phyloP scores from a whole-genome alignment of 805 yeast species.

The Clavispora phyllophila region DNA sequence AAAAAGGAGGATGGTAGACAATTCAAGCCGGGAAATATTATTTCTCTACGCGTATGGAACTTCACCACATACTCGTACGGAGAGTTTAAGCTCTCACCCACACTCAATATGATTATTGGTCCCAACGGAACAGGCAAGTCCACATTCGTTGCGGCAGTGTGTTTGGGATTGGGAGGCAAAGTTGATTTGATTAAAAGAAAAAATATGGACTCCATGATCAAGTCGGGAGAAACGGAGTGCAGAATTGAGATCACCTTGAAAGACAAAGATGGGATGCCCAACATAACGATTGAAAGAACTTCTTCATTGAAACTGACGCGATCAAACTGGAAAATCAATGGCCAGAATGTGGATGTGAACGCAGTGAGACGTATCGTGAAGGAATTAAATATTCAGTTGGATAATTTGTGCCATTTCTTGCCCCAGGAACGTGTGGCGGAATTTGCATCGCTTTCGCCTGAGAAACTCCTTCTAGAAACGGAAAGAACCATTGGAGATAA shows the following conservation, averaged over 20 bases:
- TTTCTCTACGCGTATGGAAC: slow-evolving; percentile 49
- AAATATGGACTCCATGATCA: slow-evolving; percentile 64
- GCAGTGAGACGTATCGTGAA: slow-evolving; percentile 42
- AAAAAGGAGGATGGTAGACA: not conserved
- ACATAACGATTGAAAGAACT: slow-evolving; percentile 40
- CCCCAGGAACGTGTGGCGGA: slow-evolving; percentile 95
- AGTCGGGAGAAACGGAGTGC: slow-evolving; percentile 51
- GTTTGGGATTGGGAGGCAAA: slow-evolving; percentile 81
- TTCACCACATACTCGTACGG: slow-evolving; percentile 67
- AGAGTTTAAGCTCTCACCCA: slow-evolving; percentile 74
- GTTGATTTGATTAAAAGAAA: slow-evolving; percentile 68
- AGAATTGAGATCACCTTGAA: slow-evolving; percentile 49
- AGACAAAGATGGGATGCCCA: slow-evolving; percentile 28
- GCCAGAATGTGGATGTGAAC: slow-evolving; percentile 33
- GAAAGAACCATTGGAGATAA: slow-evolving; percentile 73
- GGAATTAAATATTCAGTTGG: slow-evolving; percentile 71
- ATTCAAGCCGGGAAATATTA: slow-evolving; percentile 42
- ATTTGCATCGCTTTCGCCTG: slow-evolving; percentile 78
- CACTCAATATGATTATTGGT: slow-evolving; percentile 86
- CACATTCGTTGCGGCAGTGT: slow-evolving; percentile 87
- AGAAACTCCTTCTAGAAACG: slow-evolving; percentile 67
- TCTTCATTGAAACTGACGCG: slow-evolving; percentile 35
- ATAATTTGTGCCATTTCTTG: slow-evolving; percentile 86
- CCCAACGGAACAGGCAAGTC: slow-evolving; percentile 97
- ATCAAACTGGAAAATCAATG: slow-evolving; percentile 52